Percentiles rank a stretch among this genome's conserved stretches.
These are phyloP conservation scores for Tulasnella sp. DNA, from an alignment of 768 basidiomycete species.

Conservation along the genomic window DNA sequence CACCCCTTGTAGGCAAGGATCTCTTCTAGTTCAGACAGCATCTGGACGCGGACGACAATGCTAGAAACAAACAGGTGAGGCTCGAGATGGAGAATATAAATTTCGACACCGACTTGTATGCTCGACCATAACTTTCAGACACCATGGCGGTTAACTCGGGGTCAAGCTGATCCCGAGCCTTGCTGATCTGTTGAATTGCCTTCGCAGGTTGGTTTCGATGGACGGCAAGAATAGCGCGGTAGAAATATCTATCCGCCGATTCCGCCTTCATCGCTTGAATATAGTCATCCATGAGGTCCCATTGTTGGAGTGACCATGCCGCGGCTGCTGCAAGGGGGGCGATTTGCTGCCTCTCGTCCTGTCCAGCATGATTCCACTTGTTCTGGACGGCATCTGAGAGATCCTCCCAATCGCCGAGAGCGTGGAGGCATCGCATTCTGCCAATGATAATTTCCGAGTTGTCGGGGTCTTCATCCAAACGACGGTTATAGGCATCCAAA, in stretches of 20 bases:
- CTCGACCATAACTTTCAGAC: constrained; percentile 94
- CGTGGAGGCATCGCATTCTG: constrained; percentile 92
- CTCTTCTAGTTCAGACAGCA: constrained; percentile 96
- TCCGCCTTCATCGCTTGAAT: constrained; percentile 89
- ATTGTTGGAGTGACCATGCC: constrained; percentile 93
- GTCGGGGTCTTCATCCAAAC: constrained; percentile 67
- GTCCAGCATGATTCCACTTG: constrained; percentile 75
- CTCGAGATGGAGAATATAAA: constrained; percentile 8
- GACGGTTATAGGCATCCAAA: constrained; percentile 75
- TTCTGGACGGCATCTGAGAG: constrained; percentile 81
- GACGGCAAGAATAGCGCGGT: constrained; percentile 90
- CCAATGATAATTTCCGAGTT: constrained; percentile 78
- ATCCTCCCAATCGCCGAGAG: constrained; percentile 95
- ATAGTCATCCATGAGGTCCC: constrained; percentile 98
- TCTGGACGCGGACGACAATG: constrained; percentile 94
- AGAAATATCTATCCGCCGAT: constrained; percentile 92
- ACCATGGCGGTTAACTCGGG: constrained; percentile 87
- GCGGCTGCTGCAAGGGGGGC: constrained; percentile 97
- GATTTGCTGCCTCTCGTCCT: constrained; percentile 83
- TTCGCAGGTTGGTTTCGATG: constrained; percentile 95
- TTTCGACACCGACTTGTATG: constrained; percentile 73
- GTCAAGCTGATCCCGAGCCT: constrained; percentile 87
- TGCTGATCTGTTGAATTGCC: constrained; percentile 83
- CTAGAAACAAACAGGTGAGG: constrained; percentile 42
- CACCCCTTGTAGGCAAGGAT: constrained; percentile 81